Percentiles rank a stretch among this genome's conserved stretches.
Evolutionary conservation across 2,329 filamentous ascomycete species (phyloP).

Genomic region (Talaromyces funiculosus): DNA sequence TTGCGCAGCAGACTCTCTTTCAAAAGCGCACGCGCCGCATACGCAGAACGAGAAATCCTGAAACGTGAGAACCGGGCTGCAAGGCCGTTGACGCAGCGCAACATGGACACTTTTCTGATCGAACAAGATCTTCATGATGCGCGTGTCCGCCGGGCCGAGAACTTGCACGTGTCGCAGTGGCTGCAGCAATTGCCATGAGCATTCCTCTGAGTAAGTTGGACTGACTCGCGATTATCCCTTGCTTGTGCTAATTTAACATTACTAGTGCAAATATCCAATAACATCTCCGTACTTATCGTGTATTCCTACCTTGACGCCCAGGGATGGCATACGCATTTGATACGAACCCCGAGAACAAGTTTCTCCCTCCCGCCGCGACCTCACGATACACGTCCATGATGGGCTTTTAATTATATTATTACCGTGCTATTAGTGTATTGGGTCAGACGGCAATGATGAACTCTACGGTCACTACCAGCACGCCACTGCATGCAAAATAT

Average conservation of each 20-base stretch:
- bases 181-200: slow-evolving; percentile 67
- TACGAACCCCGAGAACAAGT: neutral
- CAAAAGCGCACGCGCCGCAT: slow-evolving; percentile 28
- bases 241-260: neutral
- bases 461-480: neutral
- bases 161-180: slow-evolving; percentile 70
- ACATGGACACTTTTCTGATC: slow-evolving; percentile 31
- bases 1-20: slow-evolving; percentile 29
- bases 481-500: neutral
- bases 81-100: slow-evolving; percentile 31
- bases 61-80: slow-evolving; percentile 33
- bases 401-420: neutral
- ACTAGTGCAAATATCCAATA: neutral
- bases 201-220: slow-evolving; percentile 20
- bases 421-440: neutral
- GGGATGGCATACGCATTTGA: neutral
- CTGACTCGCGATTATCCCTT: neutral
- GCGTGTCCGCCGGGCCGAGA: slow-evolving; percentile 51
- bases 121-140: slow-evolving; percentile 45
- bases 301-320: neutral
- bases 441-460: neutral
- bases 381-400: neutral
- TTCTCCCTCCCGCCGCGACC: slow-evolving; percentile 3
- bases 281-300: neutral
- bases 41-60: slow-evolving; percentile 31